Base-by-base conservation (phyloP, 371 early-diverging fungal species). In the Phascolomyces articulosus region DNA sequence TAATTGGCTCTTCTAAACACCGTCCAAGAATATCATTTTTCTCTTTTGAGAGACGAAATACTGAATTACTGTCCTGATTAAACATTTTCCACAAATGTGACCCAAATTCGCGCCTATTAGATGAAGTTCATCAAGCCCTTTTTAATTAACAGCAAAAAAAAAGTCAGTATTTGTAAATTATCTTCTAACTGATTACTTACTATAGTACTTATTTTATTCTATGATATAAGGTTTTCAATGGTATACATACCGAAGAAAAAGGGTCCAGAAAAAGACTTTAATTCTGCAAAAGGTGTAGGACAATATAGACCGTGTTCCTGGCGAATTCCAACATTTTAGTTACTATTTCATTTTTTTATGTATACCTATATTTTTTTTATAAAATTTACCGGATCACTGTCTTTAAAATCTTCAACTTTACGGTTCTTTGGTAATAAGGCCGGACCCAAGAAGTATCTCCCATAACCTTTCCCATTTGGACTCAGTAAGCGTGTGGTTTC, bases 211-310 rank as follows among this genome's bases (percentile, higher is more conserved):
- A 34, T 34, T 34, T 34, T 34, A 34, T 1, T 34, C 6, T 34
- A 34, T 34, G 11, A 34, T 34, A 34, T 34, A 34, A 34, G 34
- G 34, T 34, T 34, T 34, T 34, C 34, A 34, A 34, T 34, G 11
- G 34, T 34, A 34, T 34, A 34, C 34, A 6, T 34, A 34, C 62
- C 62, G 27, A 61, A 61, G 49, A 51, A 61, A 31, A 51, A 27
- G 18, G 38, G 51, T 4, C 62, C 38, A 51, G 41, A 47, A 34
- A 61, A 61, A 8, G 62, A 48, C n/a, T 53, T 49, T 21, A 61
- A 34, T 51, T 20, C 20, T 61, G 62, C 49, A 24, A 61, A 51
- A 34, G 62, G 55, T 24, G 55, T 54, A 16, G 21, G n/a, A 16
- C 34, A 34, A 34, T 34, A 34, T 34, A 34, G 34, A 34, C 34